Evolutionary conservation across 73 alveolate genomes (phyloP), one percentile per base, ranked within the genome.

Genomic region (Paramecium tetraurelia): DNA sequence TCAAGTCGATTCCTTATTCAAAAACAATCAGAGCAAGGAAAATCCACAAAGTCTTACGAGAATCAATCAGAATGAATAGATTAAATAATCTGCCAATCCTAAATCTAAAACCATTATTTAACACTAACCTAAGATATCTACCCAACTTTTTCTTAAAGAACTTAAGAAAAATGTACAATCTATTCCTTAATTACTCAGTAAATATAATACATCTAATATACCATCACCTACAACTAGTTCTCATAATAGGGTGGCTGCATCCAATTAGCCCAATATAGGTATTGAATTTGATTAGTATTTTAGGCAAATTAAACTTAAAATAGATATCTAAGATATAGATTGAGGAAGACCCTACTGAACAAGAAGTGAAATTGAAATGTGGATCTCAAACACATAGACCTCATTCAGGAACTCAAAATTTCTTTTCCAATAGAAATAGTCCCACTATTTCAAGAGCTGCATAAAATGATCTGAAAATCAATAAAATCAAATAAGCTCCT

Each of bases 311-410:
- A 75, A 75, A 75, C 12, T 75, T 75, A 20, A 75, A 36, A 75
- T 36, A 75, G 38, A 75, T 75, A 5, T 33, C 87, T n/a, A 75
- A 75, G 40, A 33, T 75, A 33, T 9, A 36, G 40, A 75, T 75
- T 33, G 87, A 75, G 9, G 87, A 75, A 36, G 87, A 75, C 3
- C 87, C 59, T 33, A 75, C 41, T 14, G 87, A 75, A 21, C 38
- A 29, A 21, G 87, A 75, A 75, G 14, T 75, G 0, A 75, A 75
- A 75, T 75, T 69, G 87, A 75, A 75, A 44, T 36, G 35, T 75
- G 87, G 87, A 16, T 75, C 87, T 10, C 16, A 75, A 75, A 75
- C 87, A 0, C 87, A 75, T 75, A 75, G 87, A 75, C 87, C 87
- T 33, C 41, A 12, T 36, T 9, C 87, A 9, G 87, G 87, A 29